Evolutionary conservation across 305 asterid species (phyloP).

Genomic region (Euphrasia arctica): DNA sequence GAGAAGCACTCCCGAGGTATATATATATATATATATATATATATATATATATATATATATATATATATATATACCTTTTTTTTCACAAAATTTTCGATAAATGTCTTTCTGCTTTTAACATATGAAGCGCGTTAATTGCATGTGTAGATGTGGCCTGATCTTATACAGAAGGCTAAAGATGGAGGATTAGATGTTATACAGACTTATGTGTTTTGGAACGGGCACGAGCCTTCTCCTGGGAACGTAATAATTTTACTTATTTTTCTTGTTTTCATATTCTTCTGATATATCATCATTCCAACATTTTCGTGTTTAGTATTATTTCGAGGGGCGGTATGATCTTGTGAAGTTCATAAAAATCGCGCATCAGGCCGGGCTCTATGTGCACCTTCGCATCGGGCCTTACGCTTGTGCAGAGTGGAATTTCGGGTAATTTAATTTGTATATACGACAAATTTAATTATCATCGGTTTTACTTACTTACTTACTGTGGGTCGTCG

Average conservation of each 20-base stretch:
- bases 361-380: constrained; percentile 64
- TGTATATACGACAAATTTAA: constrained; percentile 7
- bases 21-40: no score
- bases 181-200: constrained; percentile 95
- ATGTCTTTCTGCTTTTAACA: constrained; percentile 31
- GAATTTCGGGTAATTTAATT: constrained; percentile 65
- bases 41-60: constrained; percentile 6
- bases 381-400: constrained; percentile 74
- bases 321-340: constrained; percentile 80
- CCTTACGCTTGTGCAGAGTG: constrained; percentile 84
- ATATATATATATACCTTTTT: no score
- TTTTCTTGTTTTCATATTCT: neutral
- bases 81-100: constrained; percentile 16
- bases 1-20: constrained; percentile 90
- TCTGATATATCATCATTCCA: no score
- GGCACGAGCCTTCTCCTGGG: constrained; percentile 90
- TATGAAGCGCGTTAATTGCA: constrained; percentile 29
- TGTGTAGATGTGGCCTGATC: constrained; percentile 94
- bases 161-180: constrained; percentile 84
- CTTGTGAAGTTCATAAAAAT: constrained; percentile 72
- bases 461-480: neutral
- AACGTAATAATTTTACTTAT: constrained; percentile 35
- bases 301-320: constrained; percentile 54
- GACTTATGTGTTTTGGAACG: constrained; percentile 96
- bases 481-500: constrained; percentile 28